Evolutionary conservation across 371 early-diverging fungal species (phyloP), one percentile per base, ranked within the genome.

Genomic region (Syncephalis plumigaleata): DNA sequence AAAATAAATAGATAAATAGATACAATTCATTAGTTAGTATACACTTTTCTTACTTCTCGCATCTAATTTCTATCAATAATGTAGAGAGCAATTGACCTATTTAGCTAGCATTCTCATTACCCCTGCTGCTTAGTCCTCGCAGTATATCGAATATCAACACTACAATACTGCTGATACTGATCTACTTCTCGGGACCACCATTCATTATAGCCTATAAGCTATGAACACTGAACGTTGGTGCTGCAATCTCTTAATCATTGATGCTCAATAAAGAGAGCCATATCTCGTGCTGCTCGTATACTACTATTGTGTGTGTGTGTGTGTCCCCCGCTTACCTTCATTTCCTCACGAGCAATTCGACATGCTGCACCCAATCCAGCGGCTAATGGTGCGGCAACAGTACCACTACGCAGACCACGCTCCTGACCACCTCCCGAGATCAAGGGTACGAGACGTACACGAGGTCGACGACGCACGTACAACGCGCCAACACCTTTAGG

Each of bases 361-460:
- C 92, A 91, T 1, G 99, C 99, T 50, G 87, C 89, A 23, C 99
- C 99, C 15, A 99, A 59, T 18, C 99, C 99, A 26, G 93, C 98
- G 15, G 77, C 84, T 9, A 99, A 70, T 42, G 97, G 91, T 25
- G 96, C 84, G 36, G 99, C 90, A 2, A 97, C 87, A 9, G 99
- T 98, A 40, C 99, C 99, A 53, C 90, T 87, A 52, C 99, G 75
- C 45, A 99, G 61, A 46, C 98, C 98, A 57, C 98, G 83, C 70
- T 98, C 99, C 65, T 99, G 99, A 2, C 98, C 98, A 58, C 99
- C 99, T 46, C 99, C 99, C 39, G 81, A 81, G 53, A 89, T 72
- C 43, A 98, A 64, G 9, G 99, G 87, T 50, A 88, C 86, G 24
- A 99, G 65, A 47, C 98, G 77, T 37, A 98, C 96, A 50, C 98